These are phyloP conservation scores for Lipomyces spencermartinsiae DNA, from an alignment of 805 yeast genomes.

Conservation along the genomic window DNA sequence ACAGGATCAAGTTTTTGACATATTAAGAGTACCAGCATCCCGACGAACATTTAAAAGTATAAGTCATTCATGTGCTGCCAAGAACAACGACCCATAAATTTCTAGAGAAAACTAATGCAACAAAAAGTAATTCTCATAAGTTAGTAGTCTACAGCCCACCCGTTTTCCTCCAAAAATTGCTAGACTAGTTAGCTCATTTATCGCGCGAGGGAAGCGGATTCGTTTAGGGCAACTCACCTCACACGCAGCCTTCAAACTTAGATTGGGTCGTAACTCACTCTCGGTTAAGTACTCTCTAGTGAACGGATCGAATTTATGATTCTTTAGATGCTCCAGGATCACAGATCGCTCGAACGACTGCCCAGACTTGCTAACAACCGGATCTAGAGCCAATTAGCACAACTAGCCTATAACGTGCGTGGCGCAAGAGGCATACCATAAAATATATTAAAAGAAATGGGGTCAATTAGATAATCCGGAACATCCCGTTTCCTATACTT, in stretches of 20 bases:
- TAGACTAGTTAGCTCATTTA: not conserved
- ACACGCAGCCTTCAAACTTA: slow-evolving; percentile 51
- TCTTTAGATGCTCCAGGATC: slow-evolving; percentile 49
- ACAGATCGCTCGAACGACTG: slow-evolving; percentile 52
- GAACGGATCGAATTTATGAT: slow-evolving; percentile 51
- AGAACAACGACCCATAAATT: not conserved
- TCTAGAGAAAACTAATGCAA: not conserved
- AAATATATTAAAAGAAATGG: slow-evolving; percentile 52
- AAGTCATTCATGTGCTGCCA: not conserved
- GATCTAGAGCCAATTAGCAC: slow-evolving; percentile 43
- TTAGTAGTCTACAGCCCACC: slow-evolving; percentile 41
- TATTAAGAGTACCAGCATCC: not conserved
- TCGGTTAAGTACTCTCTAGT: slow-evolving; percentile 49
- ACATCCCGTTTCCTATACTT: slow-evolving; percentile 41
- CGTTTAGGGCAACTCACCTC: slow-evolving; percentile 34
- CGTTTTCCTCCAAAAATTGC: slow-evolving; percentile 39
- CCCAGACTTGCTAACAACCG: slow-evolving; percentile 55
- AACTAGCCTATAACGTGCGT: not conserved
- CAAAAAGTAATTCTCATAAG: not conserved
- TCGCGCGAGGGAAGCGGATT: not conserved
- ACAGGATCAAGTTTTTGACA: not conserved
- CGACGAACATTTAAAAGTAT: not conserved
- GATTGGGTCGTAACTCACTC: slow-evolving; percentile 51
- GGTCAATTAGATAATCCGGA: slow-evolving; percentile 51
- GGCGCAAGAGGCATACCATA: slow-evolving; percentile 27